Percentiles rank a stretch among this genome's conserved stretches.
Conservation (phyloP, 805 yeast species). For the Ascoidea asiatica region DNA sequence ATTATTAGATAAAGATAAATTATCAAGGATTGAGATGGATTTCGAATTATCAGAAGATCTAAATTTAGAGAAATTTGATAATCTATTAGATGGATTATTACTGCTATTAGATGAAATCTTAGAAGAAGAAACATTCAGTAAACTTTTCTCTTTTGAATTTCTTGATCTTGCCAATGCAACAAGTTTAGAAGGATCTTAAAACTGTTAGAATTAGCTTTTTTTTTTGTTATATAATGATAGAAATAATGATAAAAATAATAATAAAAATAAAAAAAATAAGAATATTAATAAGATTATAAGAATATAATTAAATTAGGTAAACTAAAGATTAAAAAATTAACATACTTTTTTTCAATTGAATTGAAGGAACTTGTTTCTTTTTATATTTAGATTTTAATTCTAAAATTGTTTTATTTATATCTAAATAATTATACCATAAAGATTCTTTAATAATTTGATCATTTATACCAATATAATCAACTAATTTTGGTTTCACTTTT, state of each 20-base stretch:
- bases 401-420: conserved; percentile 33
- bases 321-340: too few relatives aligned
- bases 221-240: background rate
- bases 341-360: background rate
- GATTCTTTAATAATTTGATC: conserved; percentile 42
- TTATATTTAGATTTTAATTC: conserved; percentile 26
- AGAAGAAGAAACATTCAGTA: conserved; percentile 2
- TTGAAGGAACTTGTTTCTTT: background rate
- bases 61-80: background rate
- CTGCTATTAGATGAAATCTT: background rate
- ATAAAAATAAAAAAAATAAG: background rate
- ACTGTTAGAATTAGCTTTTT: background rate
- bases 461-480: conserved; percentile 25
- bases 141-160: background rate
- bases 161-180: too few relatives aligned
- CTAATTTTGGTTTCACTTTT: conserved; percentile 21
- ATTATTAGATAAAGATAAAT: background rate
- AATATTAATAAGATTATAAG: background rate
- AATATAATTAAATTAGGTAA: background rate
- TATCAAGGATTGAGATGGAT: background rate
- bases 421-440: conserved; percentile 46
- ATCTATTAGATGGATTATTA: background rate
- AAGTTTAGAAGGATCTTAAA: conserved; percentile 5
- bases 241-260: background rate
- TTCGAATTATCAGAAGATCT: background rate